phyloP scores from a whole-genome alignment of 2,329 filamentous ascomycete species.

The Colletotrichum cuscutae region DNA sequence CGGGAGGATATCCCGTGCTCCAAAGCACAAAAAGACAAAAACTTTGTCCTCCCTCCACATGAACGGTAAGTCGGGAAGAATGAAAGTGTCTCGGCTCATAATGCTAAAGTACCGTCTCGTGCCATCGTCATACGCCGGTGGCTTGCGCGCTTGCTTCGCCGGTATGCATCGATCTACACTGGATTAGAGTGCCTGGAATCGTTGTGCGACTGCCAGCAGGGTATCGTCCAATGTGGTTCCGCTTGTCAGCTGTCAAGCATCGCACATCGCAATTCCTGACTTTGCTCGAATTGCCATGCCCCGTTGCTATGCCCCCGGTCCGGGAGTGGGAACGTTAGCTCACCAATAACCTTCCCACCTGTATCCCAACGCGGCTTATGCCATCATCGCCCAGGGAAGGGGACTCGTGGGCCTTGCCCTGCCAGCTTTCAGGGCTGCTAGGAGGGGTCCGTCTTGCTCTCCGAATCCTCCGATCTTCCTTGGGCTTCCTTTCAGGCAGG shows the following conservation, averaged over 20 bases:
- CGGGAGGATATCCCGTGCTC: background rate
- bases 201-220: background rate
- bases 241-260: conserved; percentile 14
- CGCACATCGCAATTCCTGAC: conserved; percentile 21
- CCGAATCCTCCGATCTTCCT: conserved; percentile 5
- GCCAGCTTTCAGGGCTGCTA: background rate
- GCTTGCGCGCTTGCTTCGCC: background rate
- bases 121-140: conserved; percentile 3
- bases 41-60: conserved; percentile 1
- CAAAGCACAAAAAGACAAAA: background rate
- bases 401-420: conserved; percentile 4
- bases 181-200: background rate
- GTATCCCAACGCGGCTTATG: conserved; percentile 19
- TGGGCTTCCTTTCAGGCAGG: background rate
- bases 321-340: conserved; percentile 20
- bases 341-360: conserved; percentile 7
- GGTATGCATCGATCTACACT: background rate
- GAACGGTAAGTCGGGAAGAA: background rate
- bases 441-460: conserved; percentile 7
- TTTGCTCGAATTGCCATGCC: conserved; percentile 18
- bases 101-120: conserved; percentile 4
- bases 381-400: conserved; percentile 5
- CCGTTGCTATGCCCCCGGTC: background rate
- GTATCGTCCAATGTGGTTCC: background rate
- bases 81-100: conserved; percentile 19